Evolutionary conservation across 2,329 filamentous ascomycete genomes (phyloP), one percentile per base, ranked within the genome.

Genomic region (Plectosphaerella sp.): DNA sequence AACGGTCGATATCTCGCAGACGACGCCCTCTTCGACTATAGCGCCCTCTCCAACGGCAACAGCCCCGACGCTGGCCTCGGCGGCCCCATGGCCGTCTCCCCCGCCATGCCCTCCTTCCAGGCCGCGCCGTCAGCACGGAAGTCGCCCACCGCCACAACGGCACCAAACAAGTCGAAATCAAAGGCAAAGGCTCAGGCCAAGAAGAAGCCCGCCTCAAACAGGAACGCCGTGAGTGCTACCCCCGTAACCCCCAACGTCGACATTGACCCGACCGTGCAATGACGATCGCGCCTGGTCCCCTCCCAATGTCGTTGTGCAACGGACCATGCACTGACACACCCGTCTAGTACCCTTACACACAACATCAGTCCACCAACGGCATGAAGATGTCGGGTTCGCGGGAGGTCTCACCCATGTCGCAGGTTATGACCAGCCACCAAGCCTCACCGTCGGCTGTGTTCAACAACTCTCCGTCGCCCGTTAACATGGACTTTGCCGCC

Each of bases 371-470:
- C n/a, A 73, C 77, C 67, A 75, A 75, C 56, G 76, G 74, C 24
- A 58, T 74, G 8, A 75, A 72, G 56, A 74, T 73, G 42, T 65
- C 67, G 28, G 68, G 65, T 24, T 82, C 79, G 1, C 70, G 78
- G 56, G 81, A 83, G 59, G 70, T 74, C 18, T 84, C 82, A 2
- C 81, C 81, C 12, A 71, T 76, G 58, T 78, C 78, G 37, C 54
- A 56, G 14, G 74, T 72, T 42, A 72, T 79, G 59, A 68, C 73
- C 28, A 81, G 77, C 65, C 77, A 80, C 28, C 74, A 71, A 58
- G 74, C 77, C 3, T 82, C 80, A 2, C 79, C 80, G 2, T 64
- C 71, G 9, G 64, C 72, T 22, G 65, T 77, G 39, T 74, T 80
- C 49, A 70, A 61, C 39, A 69, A 72, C 54, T 72, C 78, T 0